Percentiles rank a stretch among this genome's conserved stretches.
phyloP scores from a whole-genome alignment of 1,284 basidiomycete species.

The Grifola frondosa region DNA sequence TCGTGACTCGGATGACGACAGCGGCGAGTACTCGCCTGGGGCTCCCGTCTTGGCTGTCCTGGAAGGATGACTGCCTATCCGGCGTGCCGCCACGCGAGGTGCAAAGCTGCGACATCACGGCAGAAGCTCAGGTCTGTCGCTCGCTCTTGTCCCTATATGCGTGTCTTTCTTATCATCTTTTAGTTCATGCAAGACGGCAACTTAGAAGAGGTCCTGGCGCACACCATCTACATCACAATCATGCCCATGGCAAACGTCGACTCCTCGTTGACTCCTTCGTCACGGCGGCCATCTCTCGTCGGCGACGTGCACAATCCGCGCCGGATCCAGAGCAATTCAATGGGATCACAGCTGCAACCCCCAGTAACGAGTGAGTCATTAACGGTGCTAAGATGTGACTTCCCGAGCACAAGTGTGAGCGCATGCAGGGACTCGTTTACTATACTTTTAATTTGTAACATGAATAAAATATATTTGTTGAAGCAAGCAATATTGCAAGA shows the following conservation, averaged over 20 bases:
- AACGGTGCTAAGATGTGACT: no score
- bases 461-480: no score
- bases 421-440: no score
- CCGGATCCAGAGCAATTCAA: constrained; percentile 62
- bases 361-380: no score
- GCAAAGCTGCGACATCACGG: constrained; percentile 69
- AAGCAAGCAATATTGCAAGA: no score
- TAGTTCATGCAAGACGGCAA: constrained; percentile 73
- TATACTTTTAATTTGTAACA: no score
- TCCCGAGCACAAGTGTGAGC: no score
- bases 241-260: constrained; percentile 70
- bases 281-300: constrained; percentile 62
- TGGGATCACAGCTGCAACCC: no score
- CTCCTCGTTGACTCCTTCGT: constrained; percentile 50
- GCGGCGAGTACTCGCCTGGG: constrained; percentile 56
- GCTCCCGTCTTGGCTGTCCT: constrained; percentile 84
- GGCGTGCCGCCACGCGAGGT: constrained; percentile 74
- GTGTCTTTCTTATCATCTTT: constrained; percentile 21
- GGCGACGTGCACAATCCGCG: constrained; percentile 50
- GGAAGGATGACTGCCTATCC: constrained; percentile 79
- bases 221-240: constrained; percentile 69
- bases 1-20: constrained; percentile 38
- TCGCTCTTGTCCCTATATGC: constrained; percentile 7
- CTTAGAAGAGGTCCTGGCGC: constrained; percentile 64
- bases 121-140: constrained; percentile 62